phyloP scores from a whole-genome alignment of 768 basidiomycete genomes.

The Dentipellis fragilis region DNA sequence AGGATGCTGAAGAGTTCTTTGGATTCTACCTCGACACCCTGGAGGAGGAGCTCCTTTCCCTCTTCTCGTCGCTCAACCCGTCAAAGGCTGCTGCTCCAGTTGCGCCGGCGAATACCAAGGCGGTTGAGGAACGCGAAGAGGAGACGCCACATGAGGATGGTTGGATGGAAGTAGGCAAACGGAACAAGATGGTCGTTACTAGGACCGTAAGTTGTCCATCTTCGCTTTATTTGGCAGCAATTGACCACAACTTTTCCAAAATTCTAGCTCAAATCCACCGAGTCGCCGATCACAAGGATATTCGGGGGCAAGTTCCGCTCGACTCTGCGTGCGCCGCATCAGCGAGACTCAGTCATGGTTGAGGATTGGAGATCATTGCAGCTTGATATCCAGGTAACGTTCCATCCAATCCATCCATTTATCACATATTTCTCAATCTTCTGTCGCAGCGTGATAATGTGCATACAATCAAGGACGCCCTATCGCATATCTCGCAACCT shows the following conservation, averaged over 20 bases:
- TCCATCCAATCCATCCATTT: too few relatives aligned
- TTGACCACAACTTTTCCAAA: slow-evolving; percentile 2
- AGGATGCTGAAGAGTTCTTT: slow-evolving; percentile 98
- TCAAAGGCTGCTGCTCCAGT: slow-evolving; percentile 22
- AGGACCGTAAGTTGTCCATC: slow-evolving; percentile 50
- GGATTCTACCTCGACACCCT: slow-evolving; percentile 93
- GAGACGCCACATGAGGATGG: slow-evolving; percentile 46
- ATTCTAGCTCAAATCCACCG: slow-evolving; percentile 59
- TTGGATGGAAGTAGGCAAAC: slow-evolving; percentile 91
- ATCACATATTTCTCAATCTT: background rate
- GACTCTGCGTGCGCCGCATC: slow-evolving; percentile 68
- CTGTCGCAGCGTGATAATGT: slow-evolving; percentile 55
- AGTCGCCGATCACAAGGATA: slow-evolving; percentile 84
- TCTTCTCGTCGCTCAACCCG: slow-evolving; percentile 45
- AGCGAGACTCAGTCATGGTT: slow-evolving; percentile 78
- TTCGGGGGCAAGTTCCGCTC: slow-evolving; percentile 92
- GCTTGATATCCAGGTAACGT: slow-evolving; percentile 74
- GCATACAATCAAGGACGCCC: slow-evolving; percentile 72
- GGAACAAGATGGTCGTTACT: slow-evolving; percentile 71
- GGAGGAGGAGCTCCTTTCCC: slow-evolving; percentile 77
- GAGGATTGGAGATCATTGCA: slow-evolving; percentile 89
- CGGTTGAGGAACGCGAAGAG: slow-evolving; percentile 37
- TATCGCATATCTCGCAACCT: slow-evolving; percentile 66
- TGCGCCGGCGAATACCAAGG: slow-evolving; percentile 1
- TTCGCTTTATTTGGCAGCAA: background rate